Evolutionary conservation across 108 stramenopile genomes (phyloP), one percentile per base, ranked within the genome.

Genomic region (Skeletonema grethae): DNA sequence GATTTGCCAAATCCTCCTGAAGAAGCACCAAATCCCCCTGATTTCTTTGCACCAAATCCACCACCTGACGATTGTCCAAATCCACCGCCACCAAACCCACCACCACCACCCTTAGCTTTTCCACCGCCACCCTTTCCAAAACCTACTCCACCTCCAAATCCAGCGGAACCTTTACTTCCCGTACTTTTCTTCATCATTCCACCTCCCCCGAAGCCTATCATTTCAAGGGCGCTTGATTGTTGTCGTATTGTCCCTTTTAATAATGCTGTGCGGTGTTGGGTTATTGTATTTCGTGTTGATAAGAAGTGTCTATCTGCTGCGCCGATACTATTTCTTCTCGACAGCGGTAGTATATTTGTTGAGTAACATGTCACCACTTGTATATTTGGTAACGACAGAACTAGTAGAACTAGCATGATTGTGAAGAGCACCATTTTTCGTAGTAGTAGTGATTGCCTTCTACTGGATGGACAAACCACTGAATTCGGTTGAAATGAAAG

Each of bases 321-420:
- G 18, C 18, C 13, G 18, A 2, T 18, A 48, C 1, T 28, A 1
- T 28, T 28, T 28, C 46, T 28, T 28, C 46, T 48, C 16, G 46
- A 48, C 18, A 48, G n/a, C 18, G 18, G 46, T 20, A 20, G 46
- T 48, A 48, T 18, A 48, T 48, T 48, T 18, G 46, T 20, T 48
- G 46, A 48, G 46, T 48, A 48, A 48, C 16, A 48, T 48, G 46
- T 48, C 46, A 48, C 46, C 46, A 48, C 6, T 48, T 48, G 46
- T 48, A 48, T 48, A 48, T 3, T 18, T 18, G 46, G 1, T 48
- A 48, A 7, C 6, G 46, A 16, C 4, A 48, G 6, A 18, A 20
- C 5, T 48, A 48, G 6, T 5, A 48, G 13, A 16, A 11, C 38
- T 39, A 39, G 38, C 2, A 4, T 20, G 4, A 48, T 13, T 2